A percentile compares a stretch with the other conserved stretches of the same genome.
These are phyloP conservation scores for Emiliania huxleyi DNA, from an alignment of 78 protist genomes.

Conservation along the genomic window DNA sequence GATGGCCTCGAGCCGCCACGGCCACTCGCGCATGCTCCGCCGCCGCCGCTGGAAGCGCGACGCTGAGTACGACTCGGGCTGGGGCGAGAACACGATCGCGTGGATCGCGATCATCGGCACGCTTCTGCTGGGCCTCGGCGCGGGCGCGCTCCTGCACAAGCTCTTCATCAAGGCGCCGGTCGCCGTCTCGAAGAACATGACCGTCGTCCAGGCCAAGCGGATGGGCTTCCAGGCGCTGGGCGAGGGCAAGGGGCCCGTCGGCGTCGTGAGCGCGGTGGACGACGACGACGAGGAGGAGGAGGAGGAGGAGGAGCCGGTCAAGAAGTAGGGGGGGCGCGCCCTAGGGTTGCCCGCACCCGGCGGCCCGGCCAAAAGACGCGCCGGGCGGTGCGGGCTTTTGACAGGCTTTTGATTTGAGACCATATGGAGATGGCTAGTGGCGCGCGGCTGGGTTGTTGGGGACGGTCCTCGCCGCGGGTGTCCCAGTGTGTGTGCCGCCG, in stretches of 20 bases:
- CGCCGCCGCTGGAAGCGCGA: not conserved
- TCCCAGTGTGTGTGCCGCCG: too few relatives aligned
- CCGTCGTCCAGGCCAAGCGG: conserved; percentile 2
- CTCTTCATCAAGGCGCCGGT: not conserved
- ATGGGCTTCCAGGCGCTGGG: conserved; percentile 15
- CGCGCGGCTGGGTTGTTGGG: too few relatives aligned
- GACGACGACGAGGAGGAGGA: not conserved
- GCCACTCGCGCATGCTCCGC: too few relatives aligned
- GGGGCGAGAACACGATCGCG: not conserved
- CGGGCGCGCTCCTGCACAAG: conserved; percentile 17
- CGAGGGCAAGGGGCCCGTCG: conserved; percentile 18
- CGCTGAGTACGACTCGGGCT: not conserved
- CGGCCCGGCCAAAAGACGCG: too few relatives aligned
- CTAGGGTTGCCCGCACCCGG: too few relatives aligned
- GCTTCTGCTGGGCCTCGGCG: not conserved
- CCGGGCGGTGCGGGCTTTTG: too few relatives aligned
- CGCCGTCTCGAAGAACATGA: not conserved
- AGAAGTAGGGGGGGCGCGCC: too few relatives aligned
- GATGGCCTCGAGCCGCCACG: not conserved
- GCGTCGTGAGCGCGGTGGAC: not conserved
- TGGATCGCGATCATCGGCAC: conserved; percentile 5
- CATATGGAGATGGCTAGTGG: too few relatives aligned
- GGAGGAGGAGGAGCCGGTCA: not conserved
- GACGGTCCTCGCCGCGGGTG: too few relatives aligned
- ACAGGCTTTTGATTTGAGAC: too few relatives aligned